Conservation (phyloP, 1,139 yeast species). For the Petasospora fabianii region DNA sequence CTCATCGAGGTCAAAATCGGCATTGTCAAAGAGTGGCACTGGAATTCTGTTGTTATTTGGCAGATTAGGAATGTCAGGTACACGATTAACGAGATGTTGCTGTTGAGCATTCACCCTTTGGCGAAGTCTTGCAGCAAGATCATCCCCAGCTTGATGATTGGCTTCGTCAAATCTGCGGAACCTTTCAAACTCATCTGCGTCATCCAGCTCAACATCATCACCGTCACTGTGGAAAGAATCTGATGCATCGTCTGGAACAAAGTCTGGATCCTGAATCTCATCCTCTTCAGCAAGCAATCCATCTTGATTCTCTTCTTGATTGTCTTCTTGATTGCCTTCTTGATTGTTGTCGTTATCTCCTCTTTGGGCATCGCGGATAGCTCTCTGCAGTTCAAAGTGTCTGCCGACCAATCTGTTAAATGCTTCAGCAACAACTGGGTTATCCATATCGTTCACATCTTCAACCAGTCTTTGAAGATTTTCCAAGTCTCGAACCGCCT, state of each 20-base stretch:
- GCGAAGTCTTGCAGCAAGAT: background rate
- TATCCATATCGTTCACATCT: constrained; percentile 7
- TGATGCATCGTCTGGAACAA: constrained; percentile 8
- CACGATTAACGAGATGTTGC: constrained; percentile 5
- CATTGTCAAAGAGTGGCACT: background rate
- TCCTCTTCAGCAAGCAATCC: constrained; percentile 9
- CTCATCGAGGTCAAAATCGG: background rate
- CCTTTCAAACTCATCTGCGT: constrained; percentile 14
- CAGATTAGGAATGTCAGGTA: constrained; percentile 19
- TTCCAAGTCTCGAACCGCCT: constrained; percentile 13
- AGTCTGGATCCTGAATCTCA: constrained; percentile 22
- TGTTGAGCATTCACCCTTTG: constrained; percentile 1
- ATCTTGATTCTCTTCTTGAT: background rate
- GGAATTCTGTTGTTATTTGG: constrained; percentile 15
- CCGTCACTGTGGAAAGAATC: constrained; percentile 4
- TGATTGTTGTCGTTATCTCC: background rate
- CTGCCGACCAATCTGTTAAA: constrained; percentile 8
- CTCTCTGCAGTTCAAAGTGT: constrained; percentile 7
- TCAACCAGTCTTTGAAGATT: constrained; percentile 7
- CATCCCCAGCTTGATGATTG: constrained; percentile 1
- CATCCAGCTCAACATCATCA: constrained; percentile 11
- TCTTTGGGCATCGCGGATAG: background rate
- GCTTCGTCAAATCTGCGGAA: constrained; percentile 17
- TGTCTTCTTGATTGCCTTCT: background rate
- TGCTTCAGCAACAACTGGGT: constrained; percentile 15